A percentile compares a stretch with the other conserved stretches of the same genome.
Conservation (phyloP, 768 basidiomycete genomes). For the Suillus clintonianus region DNA sequence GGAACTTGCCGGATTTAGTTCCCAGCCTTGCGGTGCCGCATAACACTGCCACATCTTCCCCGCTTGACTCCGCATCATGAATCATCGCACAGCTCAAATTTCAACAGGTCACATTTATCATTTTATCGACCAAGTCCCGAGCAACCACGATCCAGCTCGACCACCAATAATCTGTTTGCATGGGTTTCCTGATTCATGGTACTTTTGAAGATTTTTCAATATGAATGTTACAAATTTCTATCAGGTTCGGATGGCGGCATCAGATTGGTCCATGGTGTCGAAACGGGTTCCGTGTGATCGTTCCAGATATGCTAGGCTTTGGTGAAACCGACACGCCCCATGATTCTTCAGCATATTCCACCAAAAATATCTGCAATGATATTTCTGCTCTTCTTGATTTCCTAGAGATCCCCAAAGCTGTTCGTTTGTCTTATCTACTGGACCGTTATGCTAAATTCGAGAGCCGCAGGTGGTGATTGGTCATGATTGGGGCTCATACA, state of each 20-base stretch:
- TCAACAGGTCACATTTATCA: constrained; percentile 68
- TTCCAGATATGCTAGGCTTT: constrained; percentile 54
- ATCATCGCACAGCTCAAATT: constrained; percentile 50
- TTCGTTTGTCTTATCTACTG: constrained; percentile 33
- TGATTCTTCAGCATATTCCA: constrained; percentile 57
- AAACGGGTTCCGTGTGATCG: constrained; percentile 63
- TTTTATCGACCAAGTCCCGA: constrained; percentile 70
- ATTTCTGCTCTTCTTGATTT: constrained; percentile 65
- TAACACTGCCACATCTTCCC: constrained; percentile 15
- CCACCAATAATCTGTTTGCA: constrained; percentile 72
- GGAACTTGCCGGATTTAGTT: constrained; percentile 26
- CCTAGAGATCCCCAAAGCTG: constrained; percentile 52
- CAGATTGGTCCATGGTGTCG: constrained; percentile 73
- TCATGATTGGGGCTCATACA: constrained; percentile 80
- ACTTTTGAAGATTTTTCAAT: not conserved
- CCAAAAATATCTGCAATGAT: constrained; percentile 60
- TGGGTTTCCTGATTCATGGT: constrained; percentile 75
- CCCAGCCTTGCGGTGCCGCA: constrained; percentile 26
- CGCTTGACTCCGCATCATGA: constrained; percentile 12
- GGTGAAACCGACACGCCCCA: constrained; percentile 63
- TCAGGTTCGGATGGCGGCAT: constrained; percentile 74
- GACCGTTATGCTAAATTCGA: not conserved
- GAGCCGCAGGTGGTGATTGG: constrained; percentile 59
- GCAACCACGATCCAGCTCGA: constrained; percentile 34
- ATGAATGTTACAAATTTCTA: not conserved